phyloP scores from a whole-genome alignment of 1,139 yeast species.

The Nakaseomyces nivariensis region DNA sequence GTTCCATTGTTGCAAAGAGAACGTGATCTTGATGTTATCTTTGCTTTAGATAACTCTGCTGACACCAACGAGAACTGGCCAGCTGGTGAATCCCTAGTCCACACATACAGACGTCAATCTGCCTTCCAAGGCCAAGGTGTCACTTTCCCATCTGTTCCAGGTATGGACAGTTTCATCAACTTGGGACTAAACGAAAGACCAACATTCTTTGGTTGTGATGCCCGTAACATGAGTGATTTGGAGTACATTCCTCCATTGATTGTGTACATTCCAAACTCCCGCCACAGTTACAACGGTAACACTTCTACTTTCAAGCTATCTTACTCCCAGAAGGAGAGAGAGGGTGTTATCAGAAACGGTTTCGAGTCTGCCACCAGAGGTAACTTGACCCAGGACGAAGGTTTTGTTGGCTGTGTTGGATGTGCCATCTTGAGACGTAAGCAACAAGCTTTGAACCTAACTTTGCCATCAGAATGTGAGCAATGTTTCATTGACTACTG shows the following conservation, averaged over 20 bases:
- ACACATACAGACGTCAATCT: slow-evolving; percentile 62
- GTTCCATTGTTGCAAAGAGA: slow-evolving; percentile 63
- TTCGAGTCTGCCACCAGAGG: slow-evolving; percentile 63
- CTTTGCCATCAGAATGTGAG: slow-evolving; percentile 60
- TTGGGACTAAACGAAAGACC: slow-evolving; percentile 51
- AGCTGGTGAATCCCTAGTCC: slow-evolving; percentile 55
- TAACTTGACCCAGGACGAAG: slow-evolving; percentile 59
- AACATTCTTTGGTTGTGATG: slow-evolving; percentile 77
- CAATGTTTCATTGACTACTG: slow-evolving; percentile 65
- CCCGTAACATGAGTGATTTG: slow-evolving; percentile 48
- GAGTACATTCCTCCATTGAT: slow-evolving; percentile 55
- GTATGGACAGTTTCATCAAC: slow-evolving; percentile 46
- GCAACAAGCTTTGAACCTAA: slow-evolving; percentile 55
- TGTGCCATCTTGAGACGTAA: slow-evolving; percentile 82
- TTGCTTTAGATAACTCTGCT: slow-evolving; percentile 75
- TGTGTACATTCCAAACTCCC: slow-evolving; percentile 69
- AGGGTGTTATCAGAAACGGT: slow-evolving; percentile 61
- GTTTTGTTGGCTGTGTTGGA: slow-evolving; percentile 71
- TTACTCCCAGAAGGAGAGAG: slow-evolving; percentile 48
- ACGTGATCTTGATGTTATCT: slow-evolving; percentile 63
- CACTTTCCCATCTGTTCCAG: slow-evolving; percentile 77
- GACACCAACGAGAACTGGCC: slow-evolving; percentile 65
- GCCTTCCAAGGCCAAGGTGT: slow-evolving; percentile 49
- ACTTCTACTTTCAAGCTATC: slow-evolving; percentile 58
- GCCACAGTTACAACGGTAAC: slow-evolving; percentile 57